phyloP scores from a whole-genome alignment of 129 eudicot species.

The Dittrichia graveolens region DNA sequence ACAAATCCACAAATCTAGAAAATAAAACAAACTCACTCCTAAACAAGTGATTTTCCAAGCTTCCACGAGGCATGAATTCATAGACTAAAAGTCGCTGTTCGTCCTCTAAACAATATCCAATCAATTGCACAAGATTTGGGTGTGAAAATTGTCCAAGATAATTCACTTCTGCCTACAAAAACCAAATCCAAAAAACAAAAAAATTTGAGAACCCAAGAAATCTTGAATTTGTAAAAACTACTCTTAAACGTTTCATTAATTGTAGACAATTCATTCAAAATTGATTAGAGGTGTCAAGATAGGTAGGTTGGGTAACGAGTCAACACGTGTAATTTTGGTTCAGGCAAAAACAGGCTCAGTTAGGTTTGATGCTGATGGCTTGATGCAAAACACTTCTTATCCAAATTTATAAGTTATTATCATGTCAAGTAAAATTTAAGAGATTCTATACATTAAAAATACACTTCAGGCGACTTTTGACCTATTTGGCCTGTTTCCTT shows the following conservation, averaged over 20 bases:
- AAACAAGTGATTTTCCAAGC: conserved; percentile 90
- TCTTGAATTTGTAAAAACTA: background rate
- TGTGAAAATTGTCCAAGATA: conserved; percentile 81
- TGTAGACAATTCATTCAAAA: no score
- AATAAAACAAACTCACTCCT: conserved; percentile 56
- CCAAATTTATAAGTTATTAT: no score
- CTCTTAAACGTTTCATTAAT: no score
- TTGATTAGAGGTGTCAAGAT: no score
- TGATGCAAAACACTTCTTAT: no score
- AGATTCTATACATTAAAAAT: no score
- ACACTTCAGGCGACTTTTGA: background rate
- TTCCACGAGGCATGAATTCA: conserved; percentile 94
- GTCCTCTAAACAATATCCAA: conserved; percentile 90
- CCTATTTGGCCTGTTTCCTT: background rate
- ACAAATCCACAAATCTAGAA: background rate
- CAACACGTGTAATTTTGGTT: no score
- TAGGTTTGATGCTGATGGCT: no score
- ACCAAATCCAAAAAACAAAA: background rate
- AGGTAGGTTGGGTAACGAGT: no score
- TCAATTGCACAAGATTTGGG: conserved; percentile 76
- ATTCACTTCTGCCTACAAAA: conserved; percentile 82
- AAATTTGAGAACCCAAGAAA: background rate
- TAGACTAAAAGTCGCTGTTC: conserved; percentile 86
- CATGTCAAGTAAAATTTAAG: no score
- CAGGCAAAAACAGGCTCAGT: no score